These are phyloP conservation scores for Penicillium occitanis DNA, from an alignment of 2,329 filamentous ascomycete species.

Conservation along the genomic window DNA sequence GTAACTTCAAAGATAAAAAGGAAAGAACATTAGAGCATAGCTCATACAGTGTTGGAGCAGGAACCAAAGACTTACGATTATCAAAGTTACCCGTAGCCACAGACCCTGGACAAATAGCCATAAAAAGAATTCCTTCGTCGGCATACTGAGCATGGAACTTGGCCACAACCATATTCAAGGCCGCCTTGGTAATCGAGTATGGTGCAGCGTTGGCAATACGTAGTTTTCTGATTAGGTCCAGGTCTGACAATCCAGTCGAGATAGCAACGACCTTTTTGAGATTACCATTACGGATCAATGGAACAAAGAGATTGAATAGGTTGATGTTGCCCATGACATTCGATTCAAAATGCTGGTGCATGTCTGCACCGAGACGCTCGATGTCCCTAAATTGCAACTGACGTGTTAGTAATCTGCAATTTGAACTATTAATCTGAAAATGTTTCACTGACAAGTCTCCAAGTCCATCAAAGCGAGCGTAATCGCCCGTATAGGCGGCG, in stretches of 20 bases:
- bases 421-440: background rate
- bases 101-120: constrained; percentile 54
- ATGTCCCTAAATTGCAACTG: background rate
- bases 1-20: background rate
- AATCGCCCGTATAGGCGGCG: constrained; percentile 39
- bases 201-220: constrained; percentile 37
- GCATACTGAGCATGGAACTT: constrained; percentile 55
- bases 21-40: background rate
- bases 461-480: constrained; percentile 34
- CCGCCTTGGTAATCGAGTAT: constrained; percentile 56
- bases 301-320: constrained; percentile 54
- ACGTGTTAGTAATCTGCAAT: background rate
- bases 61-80: constrained; percentile 20
- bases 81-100: constrained; percentile 48
- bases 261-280: constrained; percentile 57
- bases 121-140: constrained; percentile 54
- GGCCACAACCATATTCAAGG: constrained; percentile 54
- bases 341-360: constrained; percentile 37
- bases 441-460: constrained; percentile 35
- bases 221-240: constrained; percentile 42
- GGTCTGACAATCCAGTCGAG: constrained; percentile 52
- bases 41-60: background rate
- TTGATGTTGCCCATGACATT: constrained; percentile 57
- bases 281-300: constrained; percentile 52
- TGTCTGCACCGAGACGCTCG: constrained; percentile 26